Evolutionary conservation across 2,329 filamentous ascomycete genomes (phyloP).

Genomic region (Ascochyta koolunga): DNA sequence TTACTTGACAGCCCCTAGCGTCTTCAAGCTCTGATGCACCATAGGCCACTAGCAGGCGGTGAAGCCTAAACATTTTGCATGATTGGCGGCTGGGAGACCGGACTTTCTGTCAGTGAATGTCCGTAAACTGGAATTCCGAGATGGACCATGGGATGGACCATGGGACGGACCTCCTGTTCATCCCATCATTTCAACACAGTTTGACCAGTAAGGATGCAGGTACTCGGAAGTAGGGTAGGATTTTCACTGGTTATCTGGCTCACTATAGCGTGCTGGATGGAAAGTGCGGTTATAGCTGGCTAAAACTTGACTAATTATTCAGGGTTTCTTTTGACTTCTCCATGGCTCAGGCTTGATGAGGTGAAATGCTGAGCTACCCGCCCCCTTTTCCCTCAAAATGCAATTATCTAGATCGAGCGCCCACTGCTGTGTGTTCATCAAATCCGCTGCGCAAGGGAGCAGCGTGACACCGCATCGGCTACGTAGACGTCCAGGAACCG

Average conservation of each 20-base stretch:
- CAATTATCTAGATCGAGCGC: slow-evolving; percentile 3
- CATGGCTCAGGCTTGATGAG: neutral
- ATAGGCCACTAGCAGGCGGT: neutral
- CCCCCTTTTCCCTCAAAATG: neutral
- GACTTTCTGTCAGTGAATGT: slow-evolving; percentile 11
- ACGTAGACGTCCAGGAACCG: slow-evolving; percentile 9
- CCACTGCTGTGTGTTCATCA: slow-evolving; percentile 9
- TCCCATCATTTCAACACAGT: neutral
- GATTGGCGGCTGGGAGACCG: neutral
- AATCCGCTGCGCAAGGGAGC: slow-evolving; percentile 10
- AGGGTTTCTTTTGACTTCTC: neutral
- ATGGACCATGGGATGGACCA: slow-evolving; percentile 12
- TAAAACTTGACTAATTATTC: neutral
- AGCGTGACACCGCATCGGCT: slow-evolving; percentile 6
- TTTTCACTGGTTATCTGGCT: neutral
- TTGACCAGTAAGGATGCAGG: neutral
- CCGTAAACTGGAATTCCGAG: slow-evolving; percentile 10
- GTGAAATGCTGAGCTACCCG: neutral
- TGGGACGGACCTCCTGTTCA: slow-evolving; percentile 17
- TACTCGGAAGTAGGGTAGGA: neutral
- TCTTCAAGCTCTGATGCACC: neutral
- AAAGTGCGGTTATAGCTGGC: neutral
- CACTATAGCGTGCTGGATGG: neutral
- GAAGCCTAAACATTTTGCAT: neutral
- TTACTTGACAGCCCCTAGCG: slow-evolving; percentile 1